A percentile compares a stretch with the other conserved stretches of the same genome.
Conservation (phyloP, 176 grass and related monocot species). For the Coix lacrymajobi region DNA sequence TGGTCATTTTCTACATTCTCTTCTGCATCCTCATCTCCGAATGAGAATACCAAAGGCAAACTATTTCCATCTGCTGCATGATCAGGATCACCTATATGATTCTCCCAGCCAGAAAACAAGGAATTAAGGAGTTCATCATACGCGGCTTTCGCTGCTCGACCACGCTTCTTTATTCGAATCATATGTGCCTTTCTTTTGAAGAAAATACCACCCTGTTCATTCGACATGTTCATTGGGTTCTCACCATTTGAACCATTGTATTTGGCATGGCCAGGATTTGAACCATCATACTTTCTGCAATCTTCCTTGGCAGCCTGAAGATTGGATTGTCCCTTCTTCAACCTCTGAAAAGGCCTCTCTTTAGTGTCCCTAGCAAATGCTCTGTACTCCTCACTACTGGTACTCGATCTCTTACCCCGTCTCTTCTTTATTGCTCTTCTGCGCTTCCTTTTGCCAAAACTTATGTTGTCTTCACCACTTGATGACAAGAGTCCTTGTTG, state of each 20-base stretch:
- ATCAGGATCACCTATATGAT: neutral
- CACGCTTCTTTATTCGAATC: neutral
- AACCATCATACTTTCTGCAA: neutral
- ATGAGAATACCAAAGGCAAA: slow-evolving; percentile 25
- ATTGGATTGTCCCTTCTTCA: neutral
- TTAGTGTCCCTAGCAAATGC: neutral
- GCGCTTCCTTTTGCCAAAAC: neutral
- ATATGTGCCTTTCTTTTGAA: slow-evolving; percentile 21
- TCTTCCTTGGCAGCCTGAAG: neutral
- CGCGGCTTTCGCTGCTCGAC: neutral
- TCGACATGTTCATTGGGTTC: neutral
- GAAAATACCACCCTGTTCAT: slow-evolving; percentile 6
- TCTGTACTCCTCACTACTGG: neutral
- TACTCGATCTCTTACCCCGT: neutral
- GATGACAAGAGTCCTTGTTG: neutral
- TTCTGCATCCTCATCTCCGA: slow-evolving; percentile 11
- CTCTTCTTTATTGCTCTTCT: neutral
- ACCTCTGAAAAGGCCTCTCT: slow-evolving; percentile 2
- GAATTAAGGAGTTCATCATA: slow-evolving; percentile 15
- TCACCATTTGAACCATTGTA: neutral
- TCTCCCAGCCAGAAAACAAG: slow-evolving; percentile 18
- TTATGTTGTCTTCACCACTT: neutral
- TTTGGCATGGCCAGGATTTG: neutral
- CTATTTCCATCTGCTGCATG: neutral
- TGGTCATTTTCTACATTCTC: neutral